These are phyloP conservation scores for Aotearoamyces nothofagi DNA, from an alignment of 2,329 filamentous ascomycete genomes.

Conservation along the genomic window DNA sequence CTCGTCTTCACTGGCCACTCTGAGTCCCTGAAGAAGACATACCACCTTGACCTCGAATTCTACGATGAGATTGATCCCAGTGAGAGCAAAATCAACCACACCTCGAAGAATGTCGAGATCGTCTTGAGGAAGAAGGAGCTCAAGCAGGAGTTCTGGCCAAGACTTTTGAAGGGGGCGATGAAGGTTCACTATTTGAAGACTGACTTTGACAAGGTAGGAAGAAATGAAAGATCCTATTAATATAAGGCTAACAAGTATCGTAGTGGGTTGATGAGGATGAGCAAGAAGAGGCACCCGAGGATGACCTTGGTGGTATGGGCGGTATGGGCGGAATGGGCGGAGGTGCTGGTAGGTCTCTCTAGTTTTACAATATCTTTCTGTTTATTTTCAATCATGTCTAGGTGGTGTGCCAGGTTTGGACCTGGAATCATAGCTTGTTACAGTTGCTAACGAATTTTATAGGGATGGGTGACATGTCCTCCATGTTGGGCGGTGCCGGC, in stretches of 20 bases:
- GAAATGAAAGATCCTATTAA: not conserved
- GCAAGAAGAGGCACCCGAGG: conserved; percentile 78
- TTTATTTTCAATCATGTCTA: too few species aligned
- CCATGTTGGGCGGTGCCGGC: conserved; percentile 29
- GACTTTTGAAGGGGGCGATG: conserved; percentile 78
- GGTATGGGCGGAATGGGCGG: too few species aligned
- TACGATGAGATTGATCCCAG: conserved; percentile 80
- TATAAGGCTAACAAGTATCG: conserved; percentile 1
- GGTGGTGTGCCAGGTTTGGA: conserved; percentile 1
- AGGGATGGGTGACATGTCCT: conserved; percentile 14
- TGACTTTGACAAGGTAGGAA: conserved; percentile 81
- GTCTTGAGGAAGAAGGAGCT: conserved; percentile 96
- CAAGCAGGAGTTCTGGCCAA: conserved; percentile 88
- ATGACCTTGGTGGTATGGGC: conserved; percentile 39
- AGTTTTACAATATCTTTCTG: too few species aligned
- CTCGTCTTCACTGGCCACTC: conserved; percentile 76
- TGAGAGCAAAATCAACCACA: conserved; percentile 79
- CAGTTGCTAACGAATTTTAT: not conserved
- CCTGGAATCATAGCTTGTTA: too few species aligned
- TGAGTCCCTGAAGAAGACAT: conserved; percentile 71
- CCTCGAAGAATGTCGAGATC: conserved; percentile 72
- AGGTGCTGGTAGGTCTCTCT: too few species aligned
- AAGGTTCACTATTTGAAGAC: conserved; percentile 96
- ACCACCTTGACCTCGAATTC: conserved; percentile 75
- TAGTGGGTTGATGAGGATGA: conserved; percentile 41